These are phyloP conservation scores for Tricholoma hemisulphureum DNA, from an alignment of 768 basidiomycete genomes.

Conservation along the genomic window DNA sequence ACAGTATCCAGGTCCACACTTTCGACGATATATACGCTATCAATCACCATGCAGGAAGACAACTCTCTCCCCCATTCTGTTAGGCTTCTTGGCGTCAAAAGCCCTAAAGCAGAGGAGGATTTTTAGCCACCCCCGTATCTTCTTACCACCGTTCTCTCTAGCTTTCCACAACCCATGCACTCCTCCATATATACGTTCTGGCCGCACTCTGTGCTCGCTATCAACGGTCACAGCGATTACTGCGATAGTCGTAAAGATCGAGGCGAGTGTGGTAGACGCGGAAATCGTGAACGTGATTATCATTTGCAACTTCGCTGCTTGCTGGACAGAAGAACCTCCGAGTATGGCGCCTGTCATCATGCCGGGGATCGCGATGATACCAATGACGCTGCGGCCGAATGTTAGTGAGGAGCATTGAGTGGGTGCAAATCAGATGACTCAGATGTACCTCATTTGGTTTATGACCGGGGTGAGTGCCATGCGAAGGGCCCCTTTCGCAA, in stretches of 20 bases:
- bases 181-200: constrained; percentile 56
- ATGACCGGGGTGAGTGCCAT: constrained; percentile 79
- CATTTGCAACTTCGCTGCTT: constrained; percentile 87
- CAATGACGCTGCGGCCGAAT: constrained; percentile 51
- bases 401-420: not conserved
- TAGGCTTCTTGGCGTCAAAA: not conserved
- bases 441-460: constrained; percentile 82
- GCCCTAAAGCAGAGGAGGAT: not conserved
- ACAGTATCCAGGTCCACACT: too few relatives aligned
- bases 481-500: constrained; percentile 73
- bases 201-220: constrained; percentile 57
- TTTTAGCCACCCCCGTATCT: not conserved
- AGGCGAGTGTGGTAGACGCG: constrained; percentile 68
- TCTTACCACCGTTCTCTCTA: constrained; percentile 11
- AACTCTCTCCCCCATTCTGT: not conserved
- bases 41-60: not conserved
- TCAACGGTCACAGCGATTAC: constrained; percentile 68
- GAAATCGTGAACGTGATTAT: constrained; percentile 94
- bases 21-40: too few relatives aligned
- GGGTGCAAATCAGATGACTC: not conserved
- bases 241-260: constrained; percentile 61
- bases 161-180: constrained; percentile 22
- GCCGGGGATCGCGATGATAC: constrained; percentile 76
- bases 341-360: constrained; percentile 95
- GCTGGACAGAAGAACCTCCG: constrained; percentile 79